Evolutionary conservation across 768 basidiomycete species (phyloP).

Genomic region (Termitomyces sp.): DNA sequence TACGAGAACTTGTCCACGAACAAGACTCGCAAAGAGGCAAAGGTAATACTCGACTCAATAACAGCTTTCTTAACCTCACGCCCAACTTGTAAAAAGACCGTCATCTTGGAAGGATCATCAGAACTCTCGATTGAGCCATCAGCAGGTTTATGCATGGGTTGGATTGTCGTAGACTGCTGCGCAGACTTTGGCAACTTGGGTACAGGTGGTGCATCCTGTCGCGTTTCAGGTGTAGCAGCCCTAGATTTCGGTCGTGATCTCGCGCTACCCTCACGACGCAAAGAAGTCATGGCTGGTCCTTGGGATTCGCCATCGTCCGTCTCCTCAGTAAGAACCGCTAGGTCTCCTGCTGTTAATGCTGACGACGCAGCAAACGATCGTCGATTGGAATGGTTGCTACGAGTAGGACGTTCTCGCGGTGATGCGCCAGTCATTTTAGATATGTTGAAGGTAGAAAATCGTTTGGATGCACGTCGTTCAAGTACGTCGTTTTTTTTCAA

Average conservation of each 20-base stretch:
- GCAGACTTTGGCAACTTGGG: constrained; percentile 43
- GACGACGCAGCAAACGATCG: constrained; percentile 61
- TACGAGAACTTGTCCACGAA: constrained; percentile 96
- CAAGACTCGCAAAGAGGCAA: constrained; percentile 72
- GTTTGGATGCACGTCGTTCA: constrained; percentile 89
- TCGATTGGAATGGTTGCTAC: constrained; percentile 47
- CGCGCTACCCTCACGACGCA: constrained; percentile 19
- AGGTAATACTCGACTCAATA: constrained; percentile 65
- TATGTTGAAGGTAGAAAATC: constrained; percentile 93
- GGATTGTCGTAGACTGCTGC: constrained; percentile 23
- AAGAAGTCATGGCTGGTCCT: constrained; percentile 14
- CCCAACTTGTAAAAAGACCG: constrained; percentile 86
- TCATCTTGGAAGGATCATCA: constrained; percentile 37
- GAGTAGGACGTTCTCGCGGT: constrained; percentile 42
- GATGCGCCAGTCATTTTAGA: constrained; percentile 80
- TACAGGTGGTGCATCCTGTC: constrained; percentile 30
- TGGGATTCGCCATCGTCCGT: constrained; percentile 56
- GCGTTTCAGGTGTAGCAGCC: constrained; percentile 33
- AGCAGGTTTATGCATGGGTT: constrained; percentile 4
- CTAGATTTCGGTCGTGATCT: constrained; percentile 25
- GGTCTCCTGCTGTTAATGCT: constrained; percentile 61
- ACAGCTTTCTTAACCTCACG: constrained; percentile 84
- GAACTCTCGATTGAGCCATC: constrained; percentile 9
- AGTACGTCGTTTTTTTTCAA: constrained; percentile 82
- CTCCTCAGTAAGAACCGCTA: constrained; percentile 63